phyloP scores from a whole-genome alignment of 768 basidiomycete genomes.

The Naganishia kalamii region DNA sequence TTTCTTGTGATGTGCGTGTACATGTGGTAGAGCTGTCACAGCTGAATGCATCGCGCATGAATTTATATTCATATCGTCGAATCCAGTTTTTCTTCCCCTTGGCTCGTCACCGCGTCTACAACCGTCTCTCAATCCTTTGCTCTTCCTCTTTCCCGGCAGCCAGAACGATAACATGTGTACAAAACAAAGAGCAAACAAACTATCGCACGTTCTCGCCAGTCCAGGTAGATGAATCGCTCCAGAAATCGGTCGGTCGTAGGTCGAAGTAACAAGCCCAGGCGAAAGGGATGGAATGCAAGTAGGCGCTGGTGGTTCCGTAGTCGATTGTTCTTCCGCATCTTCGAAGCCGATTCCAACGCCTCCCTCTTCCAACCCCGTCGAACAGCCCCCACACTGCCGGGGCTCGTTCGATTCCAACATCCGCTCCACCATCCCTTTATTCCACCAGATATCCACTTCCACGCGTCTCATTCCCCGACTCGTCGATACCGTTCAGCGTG shows the following conservation, averaged over 20 bases:
- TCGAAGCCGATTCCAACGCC: neutral
- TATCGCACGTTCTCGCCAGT: neutral
- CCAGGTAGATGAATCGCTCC: neutral
- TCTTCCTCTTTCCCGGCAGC: neutral
- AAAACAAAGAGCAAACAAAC: neutral
- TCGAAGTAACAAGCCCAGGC: neutral
- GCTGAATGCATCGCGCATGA: conserved; percentile 12
- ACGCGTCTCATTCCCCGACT: neutral
- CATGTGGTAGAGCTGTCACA: neutral
- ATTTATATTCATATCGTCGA: conserved; percentile 19
- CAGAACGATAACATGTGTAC: neutral
- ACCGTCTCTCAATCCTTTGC: neutral
- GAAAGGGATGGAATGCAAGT: conserved; percentile 1
- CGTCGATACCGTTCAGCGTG: neutral
- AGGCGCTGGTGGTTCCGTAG: neutral
- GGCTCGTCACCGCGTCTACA: neutral
- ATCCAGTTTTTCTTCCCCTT: conserved; percentile 15
- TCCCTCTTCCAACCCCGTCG: conserved; percentile 1
- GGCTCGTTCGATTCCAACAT: neutral
- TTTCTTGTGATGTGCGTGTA: no score
- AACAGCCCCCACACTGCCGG: neutral
- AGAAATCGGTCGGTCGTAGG: neutral
- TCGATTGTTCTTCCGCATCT: neutral
- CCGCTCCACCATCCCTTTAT: neutral
- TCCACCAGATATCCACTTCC: neutral